Conservation (phyloP, 1,139 yeast species). For the Debaryomyces singareniensis region DNA sequence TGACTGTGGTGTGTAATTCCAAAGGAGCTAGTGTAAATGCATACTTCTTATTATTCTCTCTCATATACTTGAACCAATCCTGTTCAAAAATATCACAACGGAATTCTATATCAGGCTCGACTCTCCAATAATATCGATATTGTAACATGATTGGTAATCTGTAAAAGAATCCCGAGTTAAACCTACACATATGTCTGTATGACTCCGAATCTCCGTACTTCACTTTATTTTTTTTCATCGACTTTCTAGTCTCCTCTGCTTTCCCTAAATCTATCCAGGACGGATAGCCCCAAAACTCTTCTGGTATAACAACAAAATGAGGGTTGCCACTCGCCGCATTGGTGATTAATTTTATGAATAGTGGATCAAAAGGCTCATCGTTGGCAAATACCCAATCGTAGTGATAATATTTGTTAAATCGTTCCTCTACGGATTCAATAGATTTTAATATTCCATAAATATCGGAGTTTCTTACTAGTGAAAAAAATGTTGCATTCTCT, state of each 20-base stretch:
- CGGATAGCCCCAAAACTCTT: conserved; percentile 40
- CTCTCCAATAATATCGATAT: conserved; percentile 15
- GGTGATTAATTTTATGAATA: conserved; percentile 37
- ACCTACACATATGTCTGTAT: conserved; percentile 30
- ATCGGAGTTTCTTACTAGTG: conserved; percentile 65
- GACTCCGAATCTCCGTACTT: conserved; percentile 35
- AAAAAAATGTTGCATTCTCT: conserved; percentile 57
- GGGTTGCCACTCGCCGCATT: conserved; percentile 41
- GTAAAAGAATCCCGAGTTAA: conserved; percentile 24
- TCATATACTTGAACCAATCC: conserved; percentile 16
- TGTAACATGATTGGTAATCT: conserved; percentile 11
- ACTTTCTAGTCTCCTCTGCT: conserved; percentile 12
- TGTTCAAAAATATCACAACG: conserved; percentile 13
- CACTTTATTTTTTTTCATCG: conserved; percentile 19
- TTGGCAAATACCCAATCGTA: conserved; percentile 79
- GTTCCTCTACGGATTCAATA: conserved; percentile 55
- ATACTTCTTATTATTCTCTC: conserved; percentile 10
- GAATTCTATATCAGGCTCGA: conserved; percentile 9
- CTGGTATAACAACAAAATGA: conserved; percentile 42
- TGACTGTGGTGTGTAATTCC: conserved; percentile 16
- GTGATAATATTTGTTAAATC: conserved; percentile 56
- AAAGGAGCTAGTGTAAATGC: conserved; percentile 14
- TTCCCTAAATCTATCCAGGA: conserved; percentile 17
- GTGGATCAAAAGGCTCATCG: conserved; percentile 48
- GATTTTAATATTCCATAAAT: conserved; percentile 48